phyloP scores from a whole-genome alignment of 805 yeast genomes.

The Suhomyces tanzawaensis region DNA sequence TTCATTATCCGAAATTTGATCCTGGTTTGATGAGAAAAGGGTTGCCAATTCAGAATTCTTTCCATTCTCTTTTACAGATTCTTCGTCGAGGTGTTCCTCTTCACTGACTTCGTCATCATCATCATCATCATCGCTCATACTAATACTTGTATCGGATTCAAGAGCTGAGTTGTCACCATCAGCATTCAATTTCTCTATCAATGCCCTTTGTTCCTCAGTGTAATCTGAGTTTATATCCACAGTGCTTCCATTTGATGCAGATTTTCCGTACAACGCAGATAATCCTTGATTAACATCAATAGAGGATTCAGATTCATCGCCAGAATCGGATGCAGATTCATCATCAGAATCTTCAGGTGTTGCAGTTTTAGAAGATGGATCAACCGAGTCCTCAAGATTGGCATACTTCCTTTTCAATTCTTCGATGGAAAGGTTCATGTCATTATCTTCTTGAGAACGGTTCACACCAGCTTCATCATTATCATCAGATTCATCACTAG shows the following conservation, averaged over 20 bases:
- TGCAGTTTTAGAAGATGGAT: slow-evolving; percentile 12
- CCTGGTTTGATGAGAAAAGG: slow-evolving; percentile 4
- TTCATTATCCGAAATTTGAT: slow-evolving; percentile 17
- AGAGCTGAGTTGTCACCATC: slow-evolving; percentile 18
- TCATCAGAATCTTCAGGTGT: slow-evolving; percentile 14
- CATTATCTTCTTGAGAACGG: slow-evolving; percentile 28
- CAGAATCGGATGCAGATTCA: slow-evolving; percentile 13
- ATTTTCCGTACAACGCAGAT: slow-evolving; percentile 21
- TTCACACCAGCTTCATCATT: slow-evolving; percentile 18
- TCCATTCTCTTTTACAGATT: slow-evolving; percentile 11
- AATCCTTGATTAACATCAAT: slow-evolving; percentile 17
- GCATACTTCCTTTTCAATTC: slow-evolving; percentile 58
- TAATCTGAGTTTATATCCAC: slow-evolving; percentile 18
- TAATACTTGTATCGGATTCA: slow-evolving; percentile 17
- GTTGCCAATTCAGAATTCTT: slow-evolving; percentile 10
- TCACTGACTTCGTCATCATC: slow-evolving; percentile 5
- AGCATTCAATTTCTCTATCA: slow-evolving; percentile 21
- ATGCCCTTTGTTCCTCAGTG: slow-evolving; percentile 30
- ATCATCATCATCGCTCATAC: slow-evolving; percentile 10
- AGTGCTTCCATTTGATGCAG: slow-evolving; percentile 3
- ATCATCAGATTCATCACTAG: slow-evolving; percentile 7
- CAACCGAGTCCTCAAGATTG: slow-evolving; percentile 30
- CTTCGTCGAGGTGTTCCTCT: no score
- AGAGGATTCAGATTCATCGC: slow-evolving; percentile 12
- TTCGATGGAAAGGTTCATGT: slow-evolving; percentile 52